Conservation (phyloP, 192 early-diverging fungal species). For the Backusella liffmaniae region DNA sequence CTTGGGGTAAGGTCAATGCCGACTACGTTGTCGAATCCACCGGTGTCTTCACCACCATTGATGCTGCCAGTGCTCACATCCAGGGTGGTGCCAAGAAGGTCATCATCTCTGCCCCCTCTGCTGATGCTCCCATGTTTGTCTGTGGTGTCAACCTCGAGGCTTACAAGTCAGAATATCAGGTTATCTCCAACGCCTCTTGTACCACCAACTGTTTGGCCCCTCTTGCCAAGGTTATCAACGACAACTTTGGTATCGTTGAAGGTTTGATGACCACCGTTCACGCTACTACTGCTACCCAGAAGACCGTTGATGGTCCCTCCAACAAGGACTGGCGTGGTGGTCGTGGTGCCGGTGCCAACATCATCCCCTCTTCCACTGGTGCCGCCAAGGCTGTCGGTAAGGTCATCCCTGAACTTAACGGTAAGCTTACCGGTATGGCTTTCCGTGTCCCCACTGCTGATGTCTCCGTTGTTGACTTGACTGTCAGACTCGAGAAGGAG, state of each 20-base stretch:
- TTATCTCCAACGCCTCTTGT: constrained; percentile 98
- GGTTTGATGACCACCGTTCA: constrained; percentile 99
- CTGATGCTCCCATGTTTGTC: constrained; percentile 98
- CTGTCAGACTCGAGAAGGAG: constrained; percentile 86
- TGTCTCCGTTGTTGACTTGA: constrained; percentile 97
- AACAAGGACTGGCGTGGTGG: constrained; percentile 97
- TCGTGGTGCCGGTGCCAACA: constrained; percentile 91
- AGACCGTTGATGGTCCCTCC: constrained; percentile 98
- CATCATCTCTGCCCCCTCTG: constrained; percentile 95
- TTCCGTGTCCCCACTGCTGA: constrained; percentile 94
- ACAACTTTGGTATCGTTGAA: constrained; percentile 93
- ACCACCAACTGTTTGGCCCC: constrained; percentile 99
- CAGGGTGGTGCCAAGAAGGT: constrained; percentile 97
- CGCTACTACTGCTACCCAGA: constrained; percentile 97
- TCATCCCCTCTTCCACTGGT: constrained; percentile 96
- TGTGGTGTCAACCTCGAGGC: constrained; percentile 94
- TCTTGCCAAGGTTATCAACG: constrained; percentile 94
- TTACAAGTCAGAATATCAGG: constrained; percentile 82
- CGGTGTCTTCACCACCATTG: constrained; percentile 94
- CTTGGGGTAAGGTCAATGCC: constrained; percentile 58
- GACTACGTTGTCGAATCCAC: constrained; percentile 98
- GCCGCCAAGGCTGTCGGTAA: constrained; percentile 99
- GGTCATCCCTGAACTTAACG: constrained; percentile 91
- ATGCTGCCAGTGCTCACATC: constrained; percentile 84
- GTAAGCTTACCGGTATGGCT: constrained; percentile 98